Percentiles rank a stretch among this genome's conserved stretches.
These are phyloP conservation scores for Aleurites moluccanus DNA, from an alignment of 441 rosid genomes.

Conservation along the genomic window DNA sequence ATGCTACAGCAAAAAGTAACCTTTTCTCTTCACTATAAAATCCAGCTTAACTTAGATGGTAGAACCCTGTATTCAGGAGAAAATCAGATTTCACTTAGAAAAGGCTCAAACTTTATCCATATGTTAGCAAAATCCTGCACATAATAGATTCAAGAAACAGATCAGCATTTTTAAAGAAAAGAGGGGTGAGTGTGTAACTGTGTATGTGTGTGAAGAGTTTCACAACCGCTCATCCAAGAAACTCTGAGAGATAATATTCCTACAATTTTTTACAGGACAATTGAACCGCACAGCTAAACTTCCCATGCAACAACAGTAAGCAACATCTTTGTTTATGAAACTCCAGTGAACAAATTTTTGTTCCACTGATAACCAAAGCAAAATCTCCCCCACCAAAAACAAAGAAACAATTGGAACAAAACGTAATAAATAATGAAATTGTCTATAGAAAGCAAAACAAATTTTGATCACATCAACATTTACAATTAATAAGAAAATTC, in stretches of 20 bases:
- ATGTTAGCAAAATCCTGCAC: background rate
- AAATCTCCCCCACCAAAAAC: background rate
- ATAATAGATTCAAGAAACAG: background rate
- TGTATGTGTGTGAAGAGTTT: too few relatives aligned
- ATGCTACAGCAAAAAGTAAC: constrained; percentile 8
- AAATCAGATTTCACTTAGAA: background rate
- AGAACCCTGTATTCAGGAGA: background rate
- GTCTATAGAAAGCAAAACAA: background rate
- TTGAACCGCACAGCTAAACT: background rate
- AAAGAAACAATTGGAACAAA: background rate
- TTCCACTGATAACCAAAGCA: background rate
- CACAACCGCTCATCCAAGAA: background rate
- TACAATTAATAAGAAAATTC: background rate
- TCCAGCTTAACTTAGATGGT: background rate
- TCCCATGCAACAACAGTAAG: background rate
- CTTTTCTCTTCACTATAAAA: background rate
- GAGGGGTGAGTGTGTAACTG: too few relatives aligned
- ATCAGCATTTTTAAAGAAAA: background rate
- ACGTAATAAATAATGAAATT: background rate
- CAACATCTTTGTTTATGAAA: background rate
- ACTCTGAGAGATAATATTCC: background rate
- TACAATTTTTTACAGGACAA: background rate
- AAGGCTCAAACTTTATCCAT: background rate
- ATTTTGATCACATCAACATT: background rate
- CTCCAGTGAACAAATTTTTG: background rate